A percentile compares a stretch with the other conserved stretches of the same genome.
Evolutionary conservation across 768 basidiomycete genomes (phyloP).

Genomic region (Plicaturopsis crispa): DNA sequence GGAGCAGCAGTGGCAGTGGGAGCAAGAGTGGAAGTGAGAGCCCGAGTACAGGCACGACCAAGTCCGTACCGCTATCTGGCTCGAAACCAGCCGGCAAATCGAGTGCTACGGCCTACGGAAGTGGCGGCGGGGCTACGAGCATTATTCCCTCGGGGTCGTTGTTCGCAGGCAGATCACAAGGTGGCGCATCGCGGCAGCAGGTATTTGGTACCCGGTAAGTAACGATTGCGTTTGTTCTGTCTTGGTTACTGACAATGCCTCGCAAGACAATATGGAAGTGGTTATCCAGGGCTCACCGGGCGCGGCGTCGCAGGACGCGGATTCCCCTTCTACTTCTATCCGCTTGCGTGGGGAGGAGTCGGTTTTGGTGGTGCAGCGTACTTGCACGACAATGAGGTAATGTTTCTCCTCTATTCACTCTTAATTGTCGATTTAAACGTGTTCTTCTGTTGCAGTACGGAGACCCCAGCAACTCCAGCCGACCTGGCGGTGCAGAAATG

Average conservation of each 20-base stretch:
- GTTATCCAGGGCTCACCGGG: conserved; percentile 30
- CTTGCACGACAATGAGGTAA: conserved; percentile 26
- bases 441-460: conserved; percentile 19
- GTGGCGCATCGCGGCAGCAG: conserved; percentile 29
- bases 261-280: conserved; percentile 36
- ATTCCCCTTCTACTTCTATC: conserved; percentile 45
- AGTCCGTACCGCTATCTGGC: neutral
- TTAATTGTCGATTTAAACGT: neutral
- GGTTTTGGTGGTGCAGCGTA: conserved; percentile 19
- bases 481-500: conserved; percentile 24
- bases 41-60: neutral
- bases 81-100: neutral
- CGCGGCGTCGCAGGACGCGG: conserved; percentile 27
- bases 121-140: conserved; percentile 19
- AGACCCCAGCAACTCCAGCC: conserved; percentile 19
- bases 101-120: conserved; percentile 22
- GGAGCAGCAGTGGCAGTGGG: neutral
- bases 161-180: conserved; percentile 25
- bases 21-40: neutral
- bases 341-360: conserved; percentile 27
- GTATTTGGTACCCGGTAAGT: conserved; percentile 26
- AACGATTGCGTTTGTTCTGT: neutral
- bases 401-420: neutral
- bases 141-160: conserved; percentile 23
- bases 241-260: neutral